Conservation (phyloP, 202 grass and related monocot genomes). For the Panicum hallii region DNA sequence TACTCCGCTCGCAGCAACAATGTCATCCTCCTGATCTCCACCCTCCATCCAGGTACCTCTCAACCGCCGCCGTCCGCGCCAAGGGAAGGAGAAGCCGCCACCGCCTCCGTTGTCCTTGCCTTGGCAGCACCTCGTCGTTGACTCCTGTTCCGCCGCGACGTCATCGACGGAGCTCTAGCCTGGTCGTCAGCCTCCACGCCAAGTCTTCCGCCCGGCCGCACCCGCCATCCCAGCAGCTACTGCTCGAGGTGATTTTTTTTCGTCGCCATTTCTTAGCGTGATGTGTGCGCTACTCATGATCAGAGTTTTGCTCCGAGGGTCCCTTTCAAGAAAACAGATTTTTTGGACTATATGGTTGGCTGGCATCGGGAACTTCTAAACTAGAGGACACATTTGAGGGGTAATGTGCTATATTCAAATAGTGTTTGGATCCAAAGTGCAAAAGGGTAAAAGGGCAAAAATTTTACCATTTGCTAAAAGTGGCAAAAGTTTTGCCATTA, state of each 20-base stretch:
- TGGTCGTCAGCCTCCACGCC: neutral
- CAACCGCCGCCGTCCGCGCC: neutral
- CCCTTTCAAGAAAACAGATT: too few species aligned
- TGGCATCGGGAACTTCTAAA: neutral
- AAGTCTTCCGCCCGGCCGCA: neutral
- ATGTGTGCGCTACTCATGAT: neutral
- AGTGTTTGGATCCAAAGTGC: too few species aligned
- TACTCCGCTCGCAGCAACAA: too few species aligned
- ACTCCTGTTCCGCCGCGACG: neutral
- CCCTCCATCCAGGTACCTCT: neutral
- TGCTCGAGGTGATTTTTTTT: neutral
- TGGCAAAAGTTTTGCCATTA: too few species aligned
- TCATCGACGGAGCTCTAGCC: neutral
- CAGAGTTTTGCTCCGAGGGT: too few species aligned
- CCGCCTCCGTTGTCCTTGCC: neutral
- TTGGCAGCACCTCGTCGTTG: neutral
- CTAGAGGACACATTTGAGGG: neutral
- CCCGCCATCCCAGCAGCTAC: neutral
- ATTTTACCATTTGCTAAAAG: too few species aligned
- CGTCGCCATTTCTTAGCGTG: neutral
- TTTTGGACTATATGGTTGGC: neutral
- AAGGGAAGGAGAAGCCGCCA: neutral
- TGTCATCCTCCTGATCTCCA: neutral
- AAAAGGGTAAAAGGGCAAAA: too few species aligned
- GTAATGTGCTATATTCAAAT: too few species aligned